Conservation (phyloP, 2,329 filamentous ascomycete species). For the Bipolaris gigantea region DNA sequence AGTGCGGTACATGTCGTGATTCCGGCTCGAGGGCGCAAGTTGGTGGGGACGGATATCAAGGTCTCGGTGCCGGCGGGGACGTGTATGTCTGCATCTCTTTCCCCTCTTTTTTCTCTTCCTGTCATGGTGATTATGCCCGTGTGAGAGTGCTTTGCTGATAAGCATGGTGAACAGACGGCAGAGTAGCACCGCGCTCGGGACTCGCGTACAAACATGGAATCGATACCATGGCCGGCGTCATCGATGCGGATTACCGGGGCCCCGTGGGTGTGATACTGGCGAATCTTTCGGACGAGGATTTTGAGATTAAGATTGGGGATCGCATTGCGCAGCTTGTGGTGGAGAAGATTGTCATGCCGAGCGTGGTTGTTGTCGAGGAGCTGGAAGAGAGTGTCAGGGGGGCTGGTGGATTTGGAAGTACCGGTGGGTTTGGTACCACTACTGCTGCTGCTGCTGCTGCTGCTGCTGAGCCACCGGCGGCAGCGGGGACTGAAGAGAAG, state of each 20-base stretch:
- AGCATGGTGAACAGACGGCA: conserved; percentile 65
- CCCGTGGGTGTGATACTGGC: conserved; percentile 94
- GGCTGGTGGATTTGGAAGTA: conserved; percentile 63
- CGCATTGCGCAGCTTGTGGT: conserved; percentile 91
- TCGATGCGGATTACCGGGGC: conserved; percentile 95
- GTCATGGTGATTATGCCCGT: no score
- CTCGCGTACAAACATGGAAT: conserved; percentile 94
- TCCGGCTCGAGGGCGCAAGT: conserved; percentile 77
- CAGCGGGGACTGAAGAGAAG: not conserved
- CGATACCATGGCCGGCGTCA: conserved; percentile 92
- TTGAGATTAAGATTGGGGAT: conserved; percentile 80
- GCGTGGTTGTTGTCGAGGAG: conserved; percentile 84
- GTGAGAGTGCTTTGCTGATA: not conserved
- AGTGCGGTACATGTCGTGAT: conserved; percentile 72
- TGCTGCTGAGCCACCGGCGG: not conserved
- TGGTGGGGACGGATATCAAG: conserved; percentile 88
- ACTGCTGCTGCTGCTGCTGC: not conserved
- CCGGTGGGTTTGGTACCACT: conserved; percentile 40
- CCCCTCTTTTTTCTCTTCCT: no score
- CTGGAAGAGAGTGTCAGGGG: conserved; percentile 89
- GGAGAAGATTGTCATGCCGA: conserved; percentile 92
- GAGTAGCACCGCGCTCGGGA: conserved; percentile 86
- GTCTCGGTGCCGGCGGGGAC: conserved; percentile 90
- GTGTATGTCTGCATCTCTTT: conserved; percentile 60
- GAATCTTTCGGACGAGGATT: conserved; percentile 84